phyloP scores from a whole-genome alignment of 768 basidiomycete genomes.

The Mycena kentingensis region DNA sequence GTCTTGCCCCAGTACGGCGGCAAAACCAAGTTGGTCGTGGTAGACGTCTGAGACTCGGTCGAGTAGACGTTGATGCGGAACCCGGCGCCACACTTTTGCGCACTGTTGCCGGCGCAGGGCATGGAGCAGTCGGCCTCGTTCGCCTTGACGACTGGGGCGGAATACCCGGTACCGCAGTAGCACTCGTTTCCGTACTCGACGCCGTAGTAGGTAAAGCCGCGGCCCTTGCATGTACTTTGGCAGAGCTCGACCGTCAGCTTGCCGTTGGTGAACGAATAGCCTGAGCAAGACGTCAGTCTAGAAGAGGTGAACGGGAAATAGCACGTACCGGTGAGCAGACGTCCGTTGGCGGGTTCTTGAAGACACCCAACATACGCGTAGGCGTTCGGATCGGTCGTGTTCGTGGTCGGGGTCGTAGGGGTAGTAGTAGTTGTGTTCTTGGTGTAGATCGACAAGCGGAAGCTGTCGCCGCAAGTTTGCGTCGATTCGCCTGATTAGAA shows the following conservation, averaged over 20 bases:
- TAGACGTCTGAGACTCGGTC: conserved; percentile 1
- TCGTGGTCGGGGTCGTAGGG: background rate
- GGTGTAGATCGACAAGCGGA: conserved; percentile 5
- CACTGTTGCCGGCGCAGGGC: conserved; percentile 10
- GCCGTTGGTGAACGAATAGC: conserved; percentile 5
- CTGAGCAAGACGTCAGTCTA: background rate
- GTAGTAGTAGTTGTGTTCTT: background rate
- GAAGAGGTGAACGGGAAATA: background rate
- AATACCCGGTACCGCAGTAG: conserved; percentile 13
- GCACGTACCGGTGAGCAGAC: conserved; percentile 7
- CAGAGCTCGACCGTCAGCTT: conserved; percentile 14
- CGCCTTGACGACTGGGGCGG: background rate
- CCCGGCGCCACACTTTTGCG: conserved; percentile 9
- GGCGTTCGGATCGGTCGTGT: conserved; percentile 8
- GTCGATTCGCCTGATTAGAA: conserved; percentile 13
- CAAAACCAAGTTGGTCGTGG: conserved; percentile 2
- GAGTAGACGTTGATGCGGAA: conserved; percentile 10
- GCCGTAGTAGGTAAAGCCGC: conserved; percentile 10
- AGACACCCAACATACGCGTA: conserved; percentile 12
- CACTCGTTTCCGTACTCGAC: conserved; percentile 10
- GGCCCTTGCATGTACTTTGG: conserved; percentile 2
- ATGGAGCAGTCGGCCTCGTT: conserved; percentile 12
- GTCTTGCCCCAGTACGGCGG: conserved; percentile 11
- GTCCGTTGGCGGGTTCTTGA: conserved; percentile 1
- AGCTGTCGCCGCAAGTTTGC: conserved; percentile 7